Conservation (phyloP, 148 eudicot genomes). For the Bassia scoparia region DNA sequence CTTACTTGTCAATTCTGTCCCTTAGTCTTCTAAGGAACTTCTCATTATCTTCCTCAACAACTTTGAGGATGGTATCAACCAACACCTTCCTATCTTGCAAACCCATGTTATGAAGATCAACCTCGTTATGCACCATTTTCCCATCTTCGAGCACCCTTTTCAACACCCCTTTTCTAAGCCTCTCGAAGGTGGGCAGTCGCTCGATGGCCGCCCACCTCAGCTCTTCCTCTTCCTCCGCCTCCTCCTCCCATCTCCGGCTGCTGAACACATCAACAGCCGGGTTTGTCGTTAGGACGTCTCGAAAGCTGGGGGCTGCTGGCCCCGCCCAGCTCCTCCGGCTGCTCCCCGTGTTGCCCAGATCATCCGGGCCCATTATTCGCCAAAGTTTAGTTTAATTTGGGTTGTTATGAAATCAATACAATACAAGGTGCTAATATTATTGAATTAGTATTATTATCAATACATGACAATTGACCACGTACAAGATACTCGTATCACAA, state of each 20-base stretch:
- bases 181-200: slow-evolving; percentile 50
- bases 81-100: slow-evolving; percentile 42
- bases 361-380: slow-evolving; percentile 8
- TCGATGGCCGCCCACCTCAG: slow-evolving; percentile 70
- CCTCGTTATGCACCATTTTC: slow-evolving; percentile 30
- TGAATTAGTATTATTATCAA: no score
- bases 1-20: slow-evolving; percentile 43
- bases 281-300: slow-evolving; percentile 22
- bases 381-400: background rate
- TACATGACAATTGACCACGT: no score
- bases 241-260: slow-evolving; percentile 24
- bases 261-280: slow-evolving; percentile 28
- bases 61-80: slow-evolving; percentile 38
- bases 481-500: no score
- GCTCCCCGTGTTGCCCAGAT: slow-evolving; percentile 17
- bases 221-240: slow-evolving; percentile 49
- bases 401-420: no score
- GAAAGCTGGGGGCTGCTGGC: slow-evolving; percentile 20
- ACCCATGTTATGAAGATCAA: slow-evolving; percentile 39
- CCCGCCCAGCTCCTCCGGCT: slow-evolving; percentile 23
- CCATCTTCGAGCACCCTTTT: slow-evolving; percentile 42
- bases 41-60: slow-evolving; percentile 51
- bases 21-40: slow-evolving; percentile 41
- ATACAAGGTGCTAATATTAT: no score
- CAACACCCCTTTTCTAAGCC: slow-evolving; percentile 55